A percentile compares a stretch with the other conserved stretches of the same genome.
phyloP scores from a whole-genome alignment of 1,284 basidiomycete genomes.

The Fistulinella cinereoalba region DNA sequence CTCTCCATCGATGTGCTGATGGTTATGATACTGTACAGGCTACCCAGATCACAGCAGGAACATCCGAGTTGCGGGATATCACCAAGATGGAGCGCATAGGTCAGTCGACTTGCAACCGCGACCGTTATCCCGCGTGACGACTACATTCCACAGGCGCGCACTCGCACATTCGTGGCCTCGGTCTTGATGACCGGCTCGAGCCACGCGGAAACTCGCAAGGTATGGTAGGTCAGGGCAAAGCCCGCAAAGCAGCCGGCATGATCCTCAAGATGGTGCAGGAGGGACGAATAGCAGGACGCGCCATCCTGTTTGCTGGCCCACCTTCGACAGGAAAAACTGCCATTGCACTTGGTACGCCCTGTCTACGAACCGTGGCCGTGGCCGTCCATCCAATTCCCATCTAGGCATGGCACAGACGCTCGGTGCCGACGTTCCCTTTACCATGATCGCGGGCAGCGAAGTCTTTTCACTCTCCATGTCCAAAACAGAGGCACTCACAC shows the following conservation, averaged over 20 bases:
- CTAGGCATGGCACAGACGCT: slow-evolving; percentile 95
- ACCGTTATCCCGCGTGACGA: background rate
- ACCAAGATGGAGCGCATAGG: slow-evolving; percentile 97
- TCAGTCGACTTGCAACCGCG: slow-evolving; percentile 30
- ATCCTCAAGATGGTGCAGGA: slow-evolving; percentile 98
- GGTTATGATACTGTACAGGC: slow-evolving; percentile 39
- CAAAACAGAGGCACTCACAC: slow-evolving; percentile 96
- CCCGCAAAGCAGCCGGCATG: slow-evolving; percentile 94
- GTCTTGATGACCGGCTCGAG: slow-evolving; percentile 89
- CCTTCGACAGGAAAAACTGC: slow-evolving; percentile 97
- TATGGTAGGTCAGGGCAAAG: slow-evolving; percentile 95
- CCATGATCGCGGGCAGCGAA: slow-evolving; percentile 95
- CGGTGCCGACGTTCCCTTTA: slow-evolving; percentile 93
- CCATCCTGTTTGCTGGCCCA: slow-evolving; percentile 95
- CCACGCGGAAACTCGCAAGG: slow-evolving; percentile 88
- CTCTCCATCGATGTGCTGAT: slow-evolving; percentile 6
- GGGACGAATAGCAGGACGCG: slow-evolving; percentile 90
- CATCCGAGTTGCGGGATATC: slow-evolving; percentile 80
- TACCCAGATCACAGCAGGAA: slow-evolving; percentile 68
- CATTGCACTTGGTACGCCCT: slow-evolving; percentile 81
- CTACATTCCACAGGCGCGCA: slow-evolving; percentile 67
- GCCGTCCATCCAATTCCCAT: background rate
- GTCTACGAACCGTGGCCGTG: too few relatives aligned
- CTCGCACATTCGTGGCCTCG: slow-evolving; percentile 95
- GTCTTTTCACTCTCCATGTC: slow-evolving; percentile 98